A percentile compares a stretch with the other conserved stretches of the same genome.
Evolutionary conservation across 345 rosid genomes (phyloP).

Genomic region (Corchorus capsularis): DNA sequence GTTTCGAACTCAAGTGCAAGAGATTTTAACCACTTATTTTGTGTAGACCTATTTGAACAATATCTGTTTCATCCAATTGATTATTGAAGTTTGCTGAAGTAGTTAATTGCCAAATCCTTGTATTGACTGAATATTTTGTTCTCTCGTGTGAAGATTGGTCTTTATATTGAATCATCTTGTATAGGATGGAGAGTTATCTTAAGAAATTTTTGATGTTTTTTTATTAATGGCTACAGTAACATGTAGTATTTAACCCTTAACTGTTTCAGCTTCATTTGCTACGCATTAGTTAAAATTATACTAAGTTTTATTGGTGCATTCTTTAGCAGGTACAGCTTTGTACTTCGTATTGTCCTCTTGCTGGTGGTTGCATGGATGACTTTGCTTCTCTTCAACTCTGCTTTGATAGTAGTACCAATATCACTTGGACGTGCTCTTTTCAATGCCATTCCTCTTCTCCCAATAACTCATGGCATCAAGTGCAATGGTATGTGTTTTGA

Average conservation of each 20-base stretch:
- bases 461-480: slow-evolving; percentile 95
- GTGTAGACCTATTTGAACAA: background rate
- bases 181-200: background rate
- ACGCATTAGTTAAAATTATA: background rate
- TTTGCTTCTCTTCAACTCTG: slow-evolving; percentile 87
- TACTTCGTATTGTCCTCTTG: slow-evolving; percentile 74
- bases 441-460: slow-evolving; percentile 90
- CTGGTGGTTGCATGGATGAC: slow-evolving; percentile 97
- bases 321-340: slow-evolving; percentile 85
- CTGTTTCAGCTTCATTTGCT: background rate
- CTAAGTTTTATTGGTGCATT: background rate
- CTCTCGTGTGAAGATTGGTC: background rate
- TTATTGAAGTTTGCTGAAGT: background rate
- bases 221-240: background rate
- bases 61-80: background rate
- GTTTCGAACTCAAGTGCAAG: background rate
- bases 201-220: background rate
- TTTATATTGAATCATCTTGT: background rate
- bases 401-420: slow-evolving; percentile 83
- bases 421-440: slow-evolving; percentile 95
- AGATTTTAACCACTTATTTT: background rate
- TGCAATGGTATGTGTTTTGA: slow-evolving; percentile 70
- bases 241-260: background rate
- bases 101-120: background rate
- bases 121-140: background rate